phyloP scores from a whole-genome alignment of 179 eudicot species.

The Actinidia chinensis region DNA sequence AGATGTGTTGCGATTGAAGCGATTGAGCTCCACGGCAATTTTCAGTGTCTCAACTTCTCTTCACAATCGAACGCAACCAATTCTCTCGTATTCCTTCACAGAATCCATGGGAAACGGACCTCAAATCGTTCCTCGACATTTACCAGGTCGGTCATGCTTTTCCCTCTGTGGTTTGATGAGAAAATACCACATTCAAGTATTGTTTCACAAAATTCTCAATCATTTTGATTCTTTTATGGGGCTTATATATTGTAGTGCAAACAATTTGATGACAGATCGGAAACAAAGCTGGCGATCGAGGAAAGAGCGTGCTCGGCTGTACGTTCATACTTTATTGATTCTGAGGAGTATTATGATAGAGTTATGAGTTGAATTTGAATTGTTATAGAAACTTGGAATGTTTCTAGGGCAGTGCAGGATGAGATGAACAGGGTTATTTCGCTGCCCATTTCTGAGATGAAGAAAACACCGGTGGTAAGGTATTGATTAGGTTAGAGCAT shows the following conservation, averaged over 20 bases:
- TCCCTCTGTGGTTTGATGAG: too few species aligned
- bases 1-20: constrained; percentile 52
- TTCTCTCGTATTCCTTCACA: constrained; percentile 24
- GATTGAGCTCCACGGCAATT: constrained; percentile 30
- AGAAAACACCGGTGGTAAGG: constrained; percentile 91
- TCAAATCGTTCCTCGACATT: constrained; percentile 11
- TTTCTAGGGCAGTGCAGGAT: constrained; percentile 90
- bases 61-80: constrained; percentile 20
- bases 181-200: too few species aligned
- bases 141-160: background rate
- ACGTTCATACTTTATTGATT: constrained; percentile 24
- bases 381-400: constrained; percentile 13
- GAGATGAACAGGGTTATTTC: constrained; percentile 95
- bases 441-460: constrained; percentile 83
- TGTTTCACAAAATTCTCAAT: background rate
- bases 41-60: constrained; percentile 16
- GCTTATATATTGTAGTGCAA: background rate
- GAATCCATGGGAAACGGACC: constrained; percentile 40
- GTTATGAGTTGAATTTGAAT: constrained; percentile 13
- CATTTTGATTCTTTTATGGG: background rate
- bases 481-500: too few species aligned
- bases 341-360: background rate
- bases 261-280: constrained; percentile 53
- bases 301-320: constrained; percentile 94
- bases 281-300: constrained; percentile 67